Conservation (phyloP, 2,329 filamentous ascomycete species). For the Trichoderma sp. region DNA sequence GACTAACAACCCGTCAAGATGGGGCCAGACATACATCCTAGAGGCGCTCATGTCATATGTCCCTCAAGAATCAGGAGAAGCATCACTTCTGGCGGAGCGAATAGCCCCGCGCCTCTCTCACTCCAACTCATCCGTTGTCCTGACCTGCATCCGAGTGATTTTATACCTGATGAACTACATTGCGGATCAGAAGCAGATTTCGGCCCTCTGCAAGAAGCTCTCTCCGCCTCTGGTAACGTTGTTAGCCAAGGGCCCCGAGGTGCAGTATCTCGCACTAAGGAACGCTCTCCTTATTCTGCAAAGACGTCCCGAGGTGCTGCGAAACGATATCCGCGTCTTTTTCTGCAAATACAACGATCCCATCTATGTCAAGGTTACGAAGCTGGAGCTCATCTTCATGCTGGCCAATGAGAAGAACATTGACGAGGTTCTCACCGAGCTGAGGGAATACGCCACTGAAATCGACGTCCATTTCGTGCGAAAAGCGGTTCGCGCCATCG, state of each 20-base stretch:
- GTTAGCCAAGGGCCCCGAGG: slow-evolving; percentile 91
- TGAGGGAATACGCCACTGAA: slow-evolving; percentile 95
- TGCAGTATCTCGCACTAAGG: slow-evolving; percentile 93
- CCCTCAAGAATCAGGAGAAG: slow-evolving; percentile 85
- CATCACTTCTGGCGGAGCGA: slow-evolving; percentile 83
- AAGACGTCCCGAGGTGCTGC: slow-evolving; percentile 83
- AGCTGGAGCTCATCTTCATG: slow-evolving; percentile 98
- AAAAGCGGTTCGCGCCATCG: slow-evolving; percentile 94
- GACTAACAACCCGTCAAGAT: slow-evolving; percentile 52
- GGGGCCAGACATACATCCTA: slow-evolving; percentile 97
- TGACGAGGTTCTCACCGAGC: slow-evolving; percentile 86
- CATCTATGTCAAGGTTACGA: slow-evolving; percentile 99
- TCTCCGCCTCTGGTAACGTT: slow-evolving; percentile 93
- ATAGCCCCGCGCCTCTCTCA: slow-evolving; percentile 95
- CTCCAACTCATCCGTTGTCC: slow-evolving; percentile 91
- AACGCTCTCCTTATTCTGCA: slow-evolving; percentile 95
- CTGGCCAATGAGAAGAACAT: slow-evolving; percentile 94
- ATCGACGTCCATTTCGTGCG: slow-evolving; percentile 98
- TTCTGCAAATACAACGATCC: slow-evolving; percentile 99
- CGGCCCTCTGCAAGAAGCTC: slow-evolving; percentile 82
- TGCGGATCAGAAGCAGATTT: slow-evolving; percentile 82
- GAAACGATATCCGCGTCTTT: slow-evolving; percentile 97
- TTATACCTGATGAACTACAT: slow-evolving; percentile 99
- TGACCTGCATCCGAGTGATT: slow-evolving; percentile 94
- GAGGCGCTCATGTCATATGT: slow-evolving; percentile 98